Evolutionary conservation across 257 asterid species (phyloP).

Genomic region (Hygrophila difformis): DNA sequence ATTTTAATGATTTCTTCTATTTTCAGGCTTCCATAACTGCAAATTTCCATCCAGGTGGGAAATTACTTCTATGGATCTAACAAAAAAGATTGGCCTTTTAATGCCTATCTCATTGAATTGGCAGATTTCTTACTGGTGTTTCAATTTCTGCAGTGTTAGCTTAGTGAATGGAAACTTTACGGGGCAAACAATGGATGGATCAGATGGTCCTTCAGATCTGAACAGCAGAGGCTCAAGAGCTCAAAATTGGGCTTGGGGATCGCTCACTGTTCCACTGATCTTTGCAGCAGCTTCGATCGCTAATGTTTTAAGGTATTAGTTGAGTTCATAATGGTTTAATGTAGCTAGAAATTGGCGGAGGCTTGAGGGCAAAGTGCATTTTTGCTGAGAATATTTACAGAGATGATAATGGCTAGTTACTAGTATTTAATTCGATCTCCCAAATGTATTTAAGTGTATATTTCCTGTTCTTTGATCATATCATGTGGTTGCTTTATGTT

Average conservation of each 20-base stretch:
- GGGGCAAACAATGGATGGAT: constrained; percentile 26
- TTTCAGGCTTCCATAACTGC: constrained; percentile 60
- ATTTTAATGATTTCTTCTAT: constrained; percentile 4
- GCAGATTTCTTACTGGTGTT: no score
- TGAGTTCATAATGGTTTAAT: no score
- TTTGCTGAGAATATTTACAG: background rate
- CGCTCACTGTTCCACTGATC: constrained; percentile 16
- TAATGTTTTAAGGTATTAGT: constrained; percentile 22
- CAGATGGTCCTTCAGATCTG: constrained; percentile 24
- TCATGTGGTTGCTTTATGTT: no score
- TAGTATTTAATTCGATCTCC: no score
- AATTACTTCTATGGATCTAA: constrained; percentile 4
- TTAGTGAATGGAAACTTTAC: constrained; percentile 28
- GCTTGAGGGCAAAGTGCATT: constrained; percentile 16
- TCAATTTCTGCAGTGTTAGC: constrained; percentile 30
- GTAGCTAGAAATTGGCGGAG: constrained; percentile 9
- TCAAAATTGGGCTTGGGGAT: constrained; percentile 17
- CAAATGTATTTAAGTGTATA: no score
- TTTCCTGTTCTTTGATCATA: no score
- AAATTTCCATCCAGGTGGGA: constrained; percentile 73
- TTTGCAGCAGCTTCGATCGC: constrained; percentile 15
- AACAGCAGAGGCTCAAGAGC: constrained; percentile 21
- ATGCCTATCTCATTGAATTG: background rate
- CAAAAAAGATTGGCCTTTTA: background rate
- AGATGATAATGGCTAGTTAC: background rate